A percentile compares a stretch with the other conserved stretches of the same genome.
Evolutionary conservation across 2,329 filamentous ascomycete species (phyloP).

Genomic region (Fusarium irregulare): DNA sequence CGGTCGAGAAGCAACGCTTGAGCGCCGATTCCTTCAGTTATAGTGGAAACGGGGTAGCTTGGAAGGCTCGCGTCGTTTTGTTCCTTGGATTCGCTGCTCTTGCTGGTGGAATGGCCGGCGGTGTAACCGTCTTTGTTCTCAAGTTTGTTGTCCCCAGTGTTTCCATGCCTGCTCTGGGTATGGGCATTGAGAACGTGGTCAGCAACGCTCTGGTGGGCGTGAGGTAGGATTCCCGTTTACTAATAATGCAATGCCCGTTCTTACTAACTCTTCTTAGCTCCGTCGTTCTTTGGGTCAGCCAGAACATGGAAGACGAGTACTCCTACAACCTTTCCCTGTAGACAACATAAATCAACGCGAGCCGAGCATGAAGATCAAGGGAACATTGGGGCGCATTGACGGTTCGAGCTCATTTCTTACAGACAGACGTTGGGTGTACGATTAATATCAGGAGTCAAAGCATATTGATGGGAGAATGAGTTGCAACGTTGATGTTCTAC

Average conservation of each 20-base stretch:
- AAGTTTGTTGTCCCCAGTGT: conserved; percentile 70
- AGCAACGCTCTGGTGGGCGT: conserved; percentile 72
- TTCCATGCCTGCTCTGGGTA: conserved; percentile 68
- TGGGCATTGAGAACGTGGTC: conserved; percentile 75
- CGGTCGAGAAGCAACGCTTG: conserved; percentile 73
- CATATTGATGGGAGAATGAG: conserved; percentile 8
- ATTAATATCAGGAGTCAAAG: conserved; percentile 25
- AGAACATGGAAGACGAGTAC: conserved; percentile 80
- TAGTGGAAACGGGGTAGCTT: conserved; percentile 71
- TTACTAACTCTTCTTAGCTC: conserved; percentile 57
- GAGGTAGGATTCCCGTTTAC: conserved; percentile 56
- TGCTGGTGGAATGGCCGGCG: conserved; percentile 75
- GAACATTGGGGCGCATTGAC: conserved; percentile 17
- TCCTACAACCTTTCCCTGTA: conserved; percentile 74
- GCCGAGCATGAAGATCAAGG: conserved; percentile 2
- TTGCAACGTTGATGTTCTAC: not conserved
- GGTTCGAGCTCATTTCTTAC: conserved; percentile 5
- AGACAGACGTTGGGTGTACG: conserved; percentile 23
- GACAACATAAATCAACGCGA: conserved; percentile 19
- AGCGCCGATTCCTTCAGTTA: conserved; percentile 73
- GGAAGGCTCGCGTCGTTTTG: conserved; percentile 75
- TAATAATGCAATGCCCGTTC: not conserved
- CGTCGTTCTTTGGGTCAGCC: conserved; percentile 74
- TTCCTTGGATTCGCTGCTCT: conserved; percentile 74
- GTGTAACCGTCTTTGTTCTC: conserved; percentile 75